These are phyloP conservation scores for Stellera chamaejasme DNA, from an alignment of 345 rosid genomes.

Conservation along the genomic window DNA sequence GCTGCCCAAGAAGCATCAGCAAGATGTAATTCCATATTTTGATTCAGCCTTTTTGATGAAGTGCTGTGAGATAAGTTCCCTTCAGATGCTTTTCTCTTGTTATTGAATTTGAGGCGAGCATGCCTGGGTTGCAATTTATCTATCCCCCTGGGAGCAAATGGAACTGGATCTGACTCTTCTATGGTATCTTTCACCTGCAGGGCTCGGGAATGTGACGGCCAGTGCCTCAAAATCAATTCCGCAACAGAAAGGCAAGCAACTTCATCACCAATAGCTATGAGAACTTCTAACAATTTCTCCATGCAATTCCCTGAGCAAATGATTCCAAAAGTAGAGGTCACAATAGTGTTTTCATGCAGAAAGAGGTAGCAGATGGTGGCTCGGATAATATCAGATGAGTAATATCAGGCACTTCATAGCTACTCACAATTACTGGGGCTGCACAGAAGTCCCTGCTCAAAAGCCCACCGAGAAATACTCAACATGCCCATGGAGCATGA, in stretches of 20 bases:
- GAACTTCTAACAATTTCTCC: constrained; percentile 98
- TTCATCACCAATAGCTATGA: constrained; percentile 98
- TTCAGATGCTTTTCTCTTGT: constrained; percentile 70
- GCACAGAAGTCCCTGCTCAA: constrained; percentile 97
- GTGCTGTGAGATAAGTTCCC: constrained; percentile 34
- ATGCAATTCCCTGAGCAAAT: constrained; percentile 87
- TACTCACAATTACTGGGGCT: constrained; percentile 93
- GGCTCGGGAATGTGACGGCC: constrained; percentile 99
- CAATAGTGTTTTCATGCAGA: not conserved
- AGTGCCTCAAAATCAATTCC: constrained; percentile 86
- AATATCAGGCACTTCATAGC: constrained; percentile 8
- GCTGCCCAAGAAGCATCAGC: constrained; percentile 70
- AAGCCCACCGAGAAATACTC: constrained; percentile 96
- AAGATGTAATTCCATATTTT: constrained; percentile 45
- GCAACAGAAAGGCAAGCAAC: constrained; percentile 93
- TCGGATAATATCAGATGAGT: not conserved
- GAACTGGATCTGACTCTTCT: constrained; percentile 67
- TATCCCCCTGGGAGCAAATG: constrained; percentile 89
- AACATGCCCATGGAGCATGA: constrained; percentile 93
- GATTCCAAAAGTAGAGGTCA: constrained; percentile 3
- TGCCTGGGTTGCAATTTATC: constrained; percentile 89
- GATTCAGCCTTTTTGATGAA: constrained; percentile 49
- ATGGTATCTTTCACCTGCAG: constrained; percentile 69
- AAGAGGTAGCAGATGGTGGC: constrained; percentile 3
- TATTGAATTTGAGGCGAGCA: constrained; percentile 71